Evolutionary conservation across 2,329 filamentous ascomycete species (phyloP).

Genomic region (Daldinia sp.): DNA sequence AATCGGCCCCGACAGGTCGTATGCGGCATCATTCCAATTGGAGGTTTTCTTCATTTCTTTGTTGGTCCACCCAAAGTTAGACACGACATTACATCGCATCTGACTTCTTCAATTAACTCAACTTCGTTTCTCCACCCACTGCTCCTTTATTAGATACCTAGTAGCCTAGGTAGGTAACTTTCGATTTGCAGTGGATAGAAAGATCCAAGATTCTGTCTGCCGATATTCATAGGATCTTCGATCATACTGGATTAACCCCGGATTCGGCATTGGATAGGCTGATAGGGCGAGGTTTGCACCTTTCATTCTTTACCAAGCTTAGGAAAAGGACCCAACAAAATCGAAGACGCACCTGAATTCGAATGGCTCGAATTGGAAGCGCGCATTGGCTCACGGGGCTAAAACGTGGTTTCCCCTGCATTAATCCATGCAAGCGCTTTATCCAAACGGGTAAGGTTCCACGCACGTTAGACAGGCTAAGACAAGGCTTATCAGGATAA

Average conservation of each 20-base stretch:
- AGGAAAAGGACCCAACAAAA: constrained; percentile 12
- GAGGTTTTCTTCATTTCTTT: constrained; percentile 15
- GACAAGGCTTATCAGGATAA: constrained; percentile 15
- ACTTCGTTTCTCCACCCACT: background rate
- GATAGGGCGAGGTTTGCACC: background rate
- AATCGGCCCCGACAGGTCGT: constrained; percentile 14
- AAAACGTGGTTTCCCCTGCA: constrained; percentile 42
- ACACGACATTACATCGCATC: constrained; percentile 2
- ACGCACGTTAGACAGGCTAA: constrained; percentile 15
- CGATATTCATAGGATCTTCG: constrained; percentile 2
- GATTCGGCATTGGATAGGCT: constrained; percentile 17
- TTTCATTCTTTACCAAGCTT: constrained; percentile 6
- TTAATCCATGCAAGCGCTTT: constrained; percentile 35
- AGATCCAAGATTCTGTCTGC: background rate
- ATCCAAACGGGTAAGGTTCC: constrained; percentile 36
- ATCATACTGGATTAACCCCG: constrained; percentile 23
- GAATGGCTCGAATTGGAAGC: constrained; percentile 12
- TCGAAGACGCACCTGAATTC: constrained; percentile 5
- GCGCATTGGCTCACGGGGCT: constrained; percentile 25
- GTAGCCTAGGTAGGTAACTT: background rate
- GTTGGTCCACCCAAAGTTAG: constrained; percentile 4
- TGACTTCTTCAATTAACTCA: too few species aligned
- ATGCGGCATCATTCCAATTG: constrained; percentile 21
- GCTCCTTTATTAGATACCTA: background rate
- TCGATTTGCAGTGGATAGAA: constrained; percentile 8